Evolutionary conservation across 1,284 basidiomycete species (phyloP).

Genomic region (Cryptococcus deneoformans): DNA sequence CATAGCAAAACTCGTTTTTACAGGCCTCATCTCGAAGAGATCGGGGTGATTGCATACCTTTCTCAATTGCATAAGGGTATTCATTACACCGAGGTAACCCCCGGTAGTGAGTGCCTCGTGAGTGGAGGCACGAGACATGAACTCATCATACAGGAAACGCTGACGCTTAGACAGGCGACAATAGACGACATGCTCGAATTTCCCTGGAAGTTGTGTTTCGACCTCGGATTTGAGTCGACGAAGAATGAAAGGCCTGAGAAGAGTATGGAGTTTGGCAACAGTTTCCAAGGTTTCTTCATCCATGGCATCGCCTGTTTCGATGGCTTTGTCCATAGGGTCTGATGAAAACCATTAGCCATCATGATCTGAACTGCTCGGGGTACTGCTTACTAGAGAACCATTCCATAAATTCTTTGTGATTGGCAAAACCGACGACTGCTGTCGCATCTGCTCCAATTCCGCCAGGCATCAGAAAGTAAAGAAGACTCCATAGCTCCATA

Average conservation of each 20-base stretch:
- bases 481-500: constrained; percentile 90
- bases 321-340: constrained; percentile 92
- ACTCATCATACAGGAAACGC: constrained; percentile 96
- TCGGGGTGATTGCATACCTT: constrained; percentile 97
- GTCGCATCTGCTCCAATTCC: constrained; percentile 51
- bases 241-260: constrained; percentile 90
- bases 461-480: constrained; percentile 94
- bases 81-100: constrained; percentile 77
- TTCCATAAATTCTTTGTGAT: constrained; percentile 89
- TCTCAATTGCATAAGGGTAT: constrained; percentile 93
- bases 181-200: constrained; percentile 89
- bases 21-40: constrained; percentile 90
- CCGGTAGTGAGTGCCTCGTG: constrained; percentile 82
- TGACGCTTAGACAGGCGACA: constrained; percentile 93
- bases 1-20: constrained; percentile 90
- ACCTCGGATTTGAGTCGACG: constrained; percentile 94
- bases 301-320: constrained; percentile 75
- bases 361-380: not conserved
- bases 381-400: constrained; percentile 88
- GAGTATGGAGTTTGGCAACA: constrained; percentile 84
- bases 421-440: constrained; percentile 76
- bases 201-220: constrained; percentile 92
- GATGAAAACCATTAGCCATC: constrained; percentile 4
- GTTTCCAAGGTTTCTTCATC: constrained; percentile 85
- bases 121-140: constrained; percentile 90